These are phyloP conservation scores for Fusarium hostae DNA, from an alignment of 2,329 filamentous ascomycete species.

Conservation along the genomic window DNA sequence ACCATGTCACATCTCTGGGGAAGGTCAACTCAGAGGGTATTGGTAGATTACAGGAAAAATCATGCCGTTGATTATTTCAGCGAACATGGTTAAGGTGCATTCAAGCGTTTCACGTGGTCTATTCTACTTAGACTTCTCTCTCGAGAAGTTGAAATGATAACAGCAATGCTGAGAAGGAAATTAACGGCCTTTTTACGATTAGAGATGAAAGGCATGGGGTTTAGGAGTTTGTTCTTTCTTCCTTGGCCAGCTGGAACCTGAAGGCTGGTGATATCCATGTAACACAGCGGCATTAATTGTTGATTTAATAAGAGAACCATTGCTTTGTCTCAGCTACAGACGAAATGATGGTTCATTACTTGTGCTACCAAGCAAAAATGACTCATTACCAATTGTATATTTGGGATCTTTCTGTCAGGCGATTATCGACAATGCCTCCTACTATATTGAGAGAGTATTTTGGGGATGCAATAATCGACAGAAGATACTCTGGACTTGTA, in stretches of 20 bases:
- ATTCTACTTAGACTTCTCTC: background rate
- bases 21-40: background rate
- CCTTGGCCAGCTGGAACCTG: background rate
- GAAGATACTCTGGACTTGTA: background rate
- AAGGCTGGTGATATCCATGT: background rate
- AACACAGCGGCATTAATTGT: background rate
- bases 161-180: background rate
- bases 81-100: background rate
- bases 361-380: background rate
- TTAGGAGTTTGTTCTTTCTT: slow-evolving; percentile 4
- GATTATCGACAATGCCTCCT: background rate
- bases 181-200: slow-evolving; percentile 11
- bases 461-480: background rate
- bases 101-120: background rate
- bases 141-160: background rate
- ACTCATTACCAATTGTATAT: background rate
- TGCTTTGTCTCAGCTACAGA: background rate
- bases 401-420: background rate
- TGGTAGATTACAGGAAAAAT: background rate
- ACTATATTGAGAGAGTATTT: background rate
- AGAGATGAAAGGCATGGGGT: background rate
- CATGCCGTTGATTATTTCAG: background rate
- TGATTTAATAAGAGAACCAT: background rate
- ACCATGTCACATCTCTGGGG: background rate
- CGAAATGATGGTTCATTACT: background rate